These are phyloP conservation scores for Cinchona pubescens DNA, from an alignment of 257 asterid species.

Conservation along the genomic window DNA sequence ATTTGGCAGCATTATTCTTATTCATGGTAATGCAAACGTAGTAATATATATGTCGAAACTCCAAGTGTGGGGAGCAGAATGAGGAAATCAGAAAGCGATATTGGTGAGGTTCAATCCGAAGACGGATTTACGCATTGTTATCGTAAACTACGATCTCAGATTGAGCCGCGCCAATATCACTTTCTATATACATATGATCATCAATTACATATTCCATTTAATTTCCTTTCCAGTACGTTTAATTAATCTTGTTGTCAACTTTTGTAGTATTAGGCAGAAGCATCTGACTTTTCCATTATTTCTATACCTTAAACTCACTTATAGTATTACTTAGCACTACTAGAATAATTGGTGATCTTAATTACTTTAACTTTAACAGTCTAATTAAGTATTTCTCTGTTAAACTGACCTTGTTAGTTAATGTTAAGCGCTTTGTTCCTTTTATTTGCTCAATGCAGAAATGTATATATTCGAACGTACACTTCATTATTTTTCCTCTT, in stretches of 20 bases:
- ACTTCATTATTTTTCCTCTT: not conserved
- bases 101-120: constrained; percentile 98
- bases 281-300: too few relatives aligned
- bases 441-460: too few relatives aligned
- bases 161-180: constrained; percentile 99
- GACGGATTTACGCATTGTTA: constrained; percentile 45
- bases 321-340: too few relatives aligned
- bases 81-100: constrained; percentile 46
- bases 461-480: not conserved
- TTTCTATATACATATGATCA: constrained; percentile 1
- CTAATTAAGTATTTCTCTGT: not conserved
- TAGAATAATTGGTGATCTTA: too few relatives aligned
- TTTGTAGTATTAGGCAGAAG: too few relatives aligned
- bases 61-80: not conserved
- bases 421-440: not conserved
- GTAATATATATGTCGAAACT: not conserved
- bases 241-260: not conserved
- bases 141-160: constrained; percentile 70
- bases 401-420: too few relatives aligned
- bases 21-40: not conserved
- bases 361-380: not conserved
- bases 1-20: not conserved
- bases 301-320: too few relatives aligned
- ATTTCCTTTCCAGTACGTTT: too few relatives aligned
- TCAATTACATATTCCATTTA: too few relatives aligned